These are phyloP conservation scores for Selaginella tamariscina DNA, from an alignment of 75 land plant species.

Conservation along the genomic window DNA sequence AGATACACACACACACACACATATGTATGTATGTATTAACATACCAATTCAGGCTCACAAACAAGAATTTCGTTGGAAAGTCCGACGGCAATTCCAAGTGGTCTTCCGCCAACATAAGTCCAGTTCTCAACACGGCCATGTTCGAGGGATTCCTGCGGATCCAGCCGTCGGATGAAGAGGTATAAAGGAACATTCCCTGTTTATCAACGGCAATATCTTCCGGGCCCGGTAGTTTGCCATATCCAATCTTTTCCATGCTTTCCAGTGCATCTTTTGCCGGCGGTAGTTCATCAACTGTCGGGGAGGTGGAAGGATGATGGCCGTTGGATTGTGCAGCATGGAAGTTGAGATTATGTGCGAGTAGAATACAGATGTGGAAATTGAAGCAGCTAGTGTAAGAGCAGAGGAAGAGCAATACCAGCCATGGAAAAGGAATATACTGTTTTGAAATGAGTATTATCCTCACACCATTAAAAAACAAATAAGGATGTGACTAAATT, in stretches of 20 bases:
- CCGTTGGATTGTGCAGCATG: too few species aligned
- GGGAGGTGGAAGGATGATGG: too few species aligned
- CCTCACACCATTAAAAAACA: too few species aligned
- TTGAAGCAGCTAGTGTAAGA: too few species aligned
- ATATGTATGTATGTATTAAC: too few species aligned
- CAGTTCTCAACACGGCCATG: constrained; percentile 44
- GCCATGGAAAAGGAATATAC: too few species aligned
- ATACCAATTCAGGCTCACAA: constrained; percentile 43
- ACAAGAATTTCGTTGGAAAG: constrained; percentile 33
- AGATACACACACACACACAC: too few species aligned
- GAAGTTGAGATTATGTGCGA: too few species aligned
- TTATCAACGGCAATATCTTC: constrained; percentile 41
- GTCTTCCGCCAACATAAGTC: constrained; percentile 25
- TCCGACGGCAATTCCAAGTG: constrained; percentile 40
- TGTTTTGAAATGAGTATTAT: too few species aligned
- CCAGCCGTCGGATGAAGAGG: constrained; percentile 62
- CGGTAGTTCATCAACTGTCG: not conserved
- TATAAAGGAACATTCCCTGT: constrained; percentile 25
- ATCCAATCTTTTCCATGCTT: constrained; percentile 38
- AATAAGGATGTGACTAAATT: too few species aligned
- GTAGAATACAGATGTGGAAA: too few species aligned
- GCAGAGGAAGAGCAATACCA: too few species aligned
- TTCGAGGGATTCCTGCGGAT: constrained; percentile 29
- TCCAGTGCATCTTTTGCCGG: constrained; percentile 1
- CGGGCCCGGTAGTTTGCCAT: constrained; percentile 34